Percentiles rank a stretch among this genome's conserved stretches.
Conservation (phyloP, 2,329 filamentous ascomycete genomes). For the Leptographium procerum region DNA sequence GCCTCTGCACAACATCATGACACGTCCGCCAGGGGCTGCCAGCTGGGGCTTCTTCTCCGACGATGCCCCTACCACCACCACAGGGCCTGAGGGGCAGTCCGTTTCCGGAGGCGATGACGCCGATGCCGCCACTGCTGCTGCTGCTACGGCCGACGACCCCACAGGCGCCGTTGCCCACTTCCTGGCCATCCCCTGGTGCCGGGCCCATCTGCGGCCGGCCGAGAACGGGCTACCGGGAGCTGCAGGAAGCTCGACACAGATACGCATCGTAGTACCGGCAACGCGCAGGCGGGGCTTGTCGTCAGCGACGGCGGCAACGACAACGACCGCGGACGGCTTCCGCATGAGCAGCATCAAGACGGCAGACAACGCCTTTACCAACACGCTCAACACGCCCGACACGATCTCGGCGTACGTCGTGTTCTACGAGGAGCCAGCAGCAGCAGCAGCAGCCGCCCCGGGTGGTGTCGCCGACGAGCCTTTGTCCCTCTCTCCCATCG, state of each 20-base stretch:
- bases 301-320: background rate
- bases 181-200: constrained; percentile 36
- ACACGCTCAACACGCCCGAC: constrained; percentile 36
- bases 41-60: background rate
- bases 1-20: background rate
- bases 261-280: constrained; percentile 25
- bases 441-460: background rate
- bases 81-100: background rate
- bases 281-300: constrained; percentile 24
- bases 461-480: background rate
- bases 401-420: constrained; percentile 36
- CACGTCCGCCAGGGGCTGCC: background rate
- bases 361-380: constrained; percentile 22
- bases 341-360: background rate
- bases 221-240: constrained; percentile 4
- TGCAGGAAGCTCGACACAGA: constrained; percentile 10
- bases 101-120: background rate
- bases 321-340: background rate
- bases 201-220: constrained; percentile 27
- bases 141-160: no score
- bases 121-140: background rate
- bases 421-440: constrained; percentile 27
- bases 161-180: constrained; percentile 15
- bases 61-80: background rate
- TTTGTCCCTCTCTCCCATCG: constrained; percentile 8